Evolutionary conservation across 2,329 filamentous ascomycete species (phyloP).

Genomic region (Arthroderma sp.): DNA sequence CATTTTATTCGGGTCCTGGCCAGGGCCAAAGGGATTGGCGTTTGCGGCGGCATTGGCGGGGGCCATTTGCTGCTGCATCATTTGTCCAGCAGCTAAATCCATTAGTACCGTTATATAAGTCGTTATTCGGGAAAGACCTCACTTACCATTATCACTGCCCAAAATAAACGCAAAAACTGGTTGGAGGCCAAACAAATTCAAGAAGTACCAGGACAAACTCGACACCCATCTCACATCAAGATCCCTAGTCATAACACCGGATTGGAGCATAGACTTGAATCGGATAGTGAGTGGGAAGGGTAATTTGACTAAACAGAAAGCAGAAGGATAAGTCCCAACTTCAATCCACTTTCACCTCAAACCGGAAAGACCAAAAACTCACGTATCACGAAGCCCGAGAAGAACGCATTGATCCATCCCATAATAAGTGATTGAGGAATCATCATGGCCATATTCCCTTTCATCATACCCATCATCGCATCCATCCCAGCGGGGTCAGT

Average conservation of each 20-base stretch:
- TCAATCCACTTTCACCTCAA: background rate
- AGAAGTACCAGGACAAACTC: slow-evolving; percentile 95
- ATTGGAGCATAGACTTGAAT: slow-evolving; percentile 99
- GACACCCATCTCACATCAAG: slow-evolving; percentile 98
- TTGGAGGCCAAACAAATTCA: slow-evolving; percentile 92
- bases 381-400: slow-evolving; percentile 96
- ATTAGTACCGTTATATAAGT: slow-evolving; percentile 3
- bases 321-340: slow-evolving; percentile 6
- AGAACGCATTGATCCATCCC: slow-evolving; percentile 99
- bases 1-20: slow-evolving; percentile 89
- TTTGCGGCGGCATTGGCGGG: slow-evolving; percentile 57
- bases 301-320: slow-evolving; percentile 58
- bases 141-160: slow-evolving; percentile 85
- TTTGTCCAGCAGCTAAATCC: slow-evolving; percentile 66
- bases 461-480: slow-evolving; percentile 99
- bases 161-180: slow-evolving; percentile 95
- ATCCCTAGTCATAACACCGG: slow-evolving; percentile 86
- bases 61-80: slow-evolving; percentile 76
- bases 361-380: slow-evolving; percentile 24
- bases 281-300: slow-evolving; percentile 96
- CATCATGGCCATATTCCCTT: slow-evolving; percentile 99
- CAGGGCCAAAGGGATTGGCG: slow-evolving; percentile 70
- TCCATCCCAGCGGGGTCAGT: slow-evolving; percentile 95
- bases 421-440: slow-evolving; percentile 97
- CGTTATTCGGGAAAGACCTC: background rate